These are phyloP conservation scores for Akanthomyces dipterigenus DNA, from an alignment of 2,329 filamentous ascomycete species.

Conservation along the genomic window DNA sequence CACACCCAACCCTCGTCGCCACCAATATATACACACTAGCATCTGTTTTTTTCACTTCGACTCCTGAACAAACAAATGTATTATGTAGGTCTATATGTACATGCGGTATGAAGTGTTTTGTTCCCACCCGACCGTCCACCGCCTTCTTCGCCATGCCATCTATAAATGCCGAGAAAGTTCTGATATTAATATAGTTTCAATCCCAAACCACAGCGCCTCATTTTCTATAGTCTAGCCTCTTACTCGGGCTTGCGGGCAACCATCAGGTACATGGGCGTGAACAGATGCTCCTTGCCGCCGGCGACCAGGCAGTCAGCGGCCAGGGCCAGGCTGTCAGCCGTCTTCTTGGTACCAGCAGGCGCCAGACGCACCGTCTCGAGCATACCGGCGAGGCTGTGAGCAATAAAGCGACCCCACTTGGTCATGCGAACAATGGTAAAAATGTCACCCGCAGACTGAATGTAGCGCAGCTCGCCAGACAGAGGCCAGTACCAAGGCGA, in stretches of 20 bases:
- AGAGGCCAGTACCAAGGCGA: constrained; percentile 90
- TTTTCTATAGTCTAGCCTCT: not conserved
- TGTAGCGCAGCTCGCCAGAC: constrained; percentile 70
- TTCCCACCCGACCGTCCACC: not conserved
- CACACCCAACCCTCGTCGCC: not conserved
- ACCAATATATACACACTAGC: too few relatives aligned
- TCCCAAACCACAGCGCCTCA: not conserved
- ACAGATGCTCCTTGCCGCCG: constrained; percentile 75
- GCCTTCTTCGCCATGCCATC: not conserved
- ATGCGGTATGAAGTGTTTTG: constrained; percentile 7
- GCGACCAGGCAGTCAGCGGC: constrained; percentile 77
- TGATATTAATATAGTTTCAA: not conserved
- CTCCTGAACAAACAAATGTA: not conserved
- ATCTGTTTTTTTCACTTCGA: too few relatives aligned
- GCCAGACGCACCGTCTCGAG: constrained; percentile 66
- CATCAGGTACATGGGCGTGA: constrained; percentile 96
- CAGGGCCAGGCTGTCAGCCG: constrained; percentile 69
- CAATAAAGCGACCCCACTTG: constrained; percentile 61
- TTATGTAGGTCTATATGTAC: constrained; percentile 13
- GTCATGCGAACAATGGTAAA: constrained; percentile 80
- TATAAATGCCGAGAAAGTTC: not conserved
- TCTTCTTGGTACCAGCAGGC: constrained; percentile 77
- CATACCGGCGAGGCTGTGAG: constrained; percentile 65
- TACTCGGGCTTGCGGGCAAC: constrained; percentile 68
- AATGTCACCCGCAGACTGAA: constrained; percentile 65